phyloP scores from a whole-genome alignment of 768 basidiomycete species.

The Arthromyces matolae region DNA sequence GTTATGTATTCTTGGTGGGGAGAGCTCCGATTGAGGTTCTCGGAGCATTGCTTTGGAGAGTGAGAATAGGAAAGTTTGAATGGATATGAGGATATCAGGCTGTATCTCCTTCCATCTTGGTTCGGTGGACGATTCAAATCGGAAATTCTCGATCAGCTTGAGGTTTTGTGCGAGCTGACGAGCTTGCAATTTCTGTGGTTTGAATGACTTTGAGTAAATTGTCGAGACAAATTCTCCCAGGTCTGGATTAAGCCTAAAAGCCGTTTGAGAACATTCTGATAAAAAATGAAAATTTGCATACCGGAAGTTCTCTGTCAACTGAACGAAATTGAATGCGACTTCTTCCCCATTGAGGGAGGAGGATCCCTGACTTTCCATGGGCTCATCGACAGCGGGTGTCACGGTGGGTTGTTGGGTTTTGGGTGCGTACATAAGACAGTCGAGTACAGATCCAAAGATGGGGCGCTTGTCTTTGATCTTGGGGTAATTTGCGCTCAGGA shows the following conservation, averaged over 20 bases:
- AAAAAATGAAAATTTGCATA: slow-evolving; percentile 15
- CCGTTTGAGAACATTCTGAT: background rate
- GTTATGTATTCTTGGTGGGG: no score
- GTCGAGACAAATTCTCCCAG: slow-evolving; percentile 52
- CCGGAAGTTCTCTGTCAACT: slow-evolving; percentile 52
- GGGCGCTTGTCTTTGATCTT: slow-evolving; percentile 30
- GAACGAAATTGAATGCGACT: slow-evolving; percentile 32
- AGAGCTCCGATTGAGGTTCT: slow-evolving; percentile 33
- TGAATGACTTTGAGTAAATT: slow-evolving; percentile 46
- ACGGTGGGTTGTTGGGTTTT: slow-evolving; percentile 3
- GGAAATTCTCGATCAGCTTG: slow-evolving; percentile 18
- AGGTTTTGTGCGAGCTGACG: slow-evolving; percentile 35
- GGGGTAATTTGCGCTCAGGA: slow-evolving; percentile 45
- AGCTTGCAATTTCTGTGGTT: slow-evolving; percentile 44
- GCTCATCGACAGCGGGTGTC: background rate
- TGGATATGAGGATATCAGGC: slow-evolving; percentile 20
- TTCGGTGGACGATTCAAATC: slow-evolving; percentile 12
- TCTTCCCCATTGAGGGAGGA: slow-evolving; percentile 23
- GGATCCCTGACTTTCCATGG: slow-evolving; percentile 15
- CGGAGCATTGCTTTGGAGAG: slow-evolving; percentile 44
- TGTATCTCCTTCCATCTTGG: no score
- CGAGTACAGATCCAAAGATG: slow-evolving; percentile 48
- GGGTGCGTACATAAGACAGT: slow-evolving; percentile 37
- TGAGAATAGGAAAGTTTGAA: slow-evolving; percentile 36
- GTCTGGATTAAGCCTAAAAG: slow-evolving; percentile 43